Evolutionary conservation across 1,139 yeast species (phyloP).

Genomic region (Yamadazyma sp.): DNA sequence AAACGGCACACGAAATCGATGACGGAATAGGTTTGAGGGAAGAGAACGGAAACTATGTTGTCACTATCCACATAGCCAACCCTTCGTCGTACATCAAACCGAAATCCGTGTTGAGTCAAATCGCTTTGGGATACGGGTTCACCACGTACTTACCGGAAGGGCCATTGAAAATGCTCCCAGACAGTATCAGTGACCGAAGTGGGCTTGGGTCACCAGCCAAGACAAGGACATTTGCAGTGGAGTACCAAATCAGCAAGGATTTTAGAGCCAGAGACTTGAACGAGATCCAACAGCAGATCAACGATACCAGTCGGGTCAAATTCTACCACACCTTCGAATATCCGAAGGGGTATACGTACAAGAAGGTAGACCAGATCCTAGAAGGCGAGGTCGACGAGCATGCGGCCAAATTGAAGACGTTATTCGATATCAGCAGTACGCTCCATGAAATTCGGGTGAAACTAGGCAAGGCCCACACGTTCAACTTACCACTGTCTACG

Average conservation of each 20-base stretch:
- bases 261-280: slow-evolving; percentile 7
- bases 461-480: slow-evolving; percentile 8
- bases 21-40: slow-evolving; percentile 77
- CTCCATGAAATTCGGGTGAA: slow-evolving; percentile 24
- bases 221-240: slow-evolving; percentile 41
- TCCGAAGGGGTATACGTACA: slow-evolving; percentile 40
- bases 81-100: slow-evolving; percentile 68
- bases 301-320: slow-evolving; percentile 19
- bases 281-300: slow-evolving; percentile 18
- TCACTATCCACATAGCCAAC: slow-evolving; percentile 84
- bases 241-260: slow-evolving; percentile 28
- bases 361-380: slow-evolving; percentile 33
- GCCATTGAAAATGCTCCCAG: slow-evolving; percentile 70
- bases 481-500: slow-evolving; percentile 6
- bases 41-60: slow-evolving; percentile 30
- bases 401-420: slow-evolving; percentile 25
- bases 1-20: slow-evolving; percentile 85
- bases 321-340: slow-evolving; percentile 26
- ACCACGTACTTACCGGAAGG: slow-evolving; percentile 78
- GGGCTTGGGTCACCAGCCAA: slow-evolving; percentile 55
- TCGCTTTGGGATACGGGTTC: slow-evolving; percentile 61
- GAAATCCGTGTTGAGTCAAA: slow-evolving; percentile 48
- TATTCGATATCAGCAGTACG: slow-evolving; percentile 30
- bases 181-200: slow-evolving; percentile 47
- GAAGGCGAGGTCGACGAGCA: slow-evolving; percentile 20